A percentile compares a stretch with the other conserved stretches of the same genome.
Evolutionary conservation across 140 eudicot species (phyloP).

Genomic region (Oenanthe javanica): DNA sequence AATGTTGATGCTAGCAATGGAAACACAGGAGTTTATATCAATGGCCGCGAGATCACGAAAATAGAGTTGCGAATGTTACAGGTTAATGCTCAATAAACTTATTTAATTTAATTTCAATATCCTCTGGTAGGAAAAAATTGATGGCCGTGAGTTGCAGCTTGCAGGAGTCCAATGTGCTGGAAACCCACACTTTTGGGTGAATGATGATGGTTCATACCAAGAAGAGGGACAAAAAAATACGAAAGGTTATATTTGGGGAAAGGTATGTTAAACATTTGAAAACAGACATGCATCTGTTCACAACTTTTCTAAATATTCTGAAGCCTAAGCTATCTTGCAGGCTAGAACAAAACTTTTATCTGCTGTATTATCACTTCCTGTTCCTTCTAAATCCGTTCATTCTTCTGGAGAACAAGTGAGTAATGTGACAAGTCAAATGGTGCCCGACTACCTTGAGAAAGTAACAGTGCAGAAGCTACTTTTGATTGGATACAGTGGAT

Average conservation of each 20-base stretch:
- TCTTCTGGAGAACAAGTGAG: slow-evolving; percentile 60
- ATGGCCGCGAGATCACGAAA: slow-evolving; percentile 97
- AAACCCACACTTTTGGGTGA: slow-evolving; percentile 99
- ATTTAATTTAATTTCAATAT: background rate
- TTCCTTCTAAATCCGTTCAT: slow-evolving; percentile 63
- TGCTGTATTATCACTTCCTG: slow-evolving; percentile 89
- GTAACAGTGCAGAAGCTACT: slow-evolving; percentile 62
- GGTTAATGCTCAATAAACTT: slow-evolving; percentile 33
- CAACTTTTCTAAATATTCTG: background rate
- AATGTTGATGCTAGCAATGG: slow-evolving; percentile 87
- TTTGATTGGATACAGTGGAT: slow-evolving; percentile 76
- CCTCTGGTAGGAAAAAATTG: background rate
- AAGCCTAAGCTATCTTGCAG: slow-evolving; percentile 31
- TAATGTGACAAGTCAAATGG: slow-evolving; percentile 33
- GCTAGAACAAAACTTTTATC: slow-evolving; percentile 93
- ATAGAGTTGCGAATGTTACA: slow-evolving; percentile 91
- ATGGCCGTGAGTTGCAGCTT: slow-evolving; percentile 37
- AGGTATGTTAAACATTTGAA: slow-evolving; percentile 37
- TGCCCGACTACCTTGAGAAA: slow-evolving; percentile 70
- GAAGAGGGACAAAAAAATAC: slow-evolving; percentile 99
- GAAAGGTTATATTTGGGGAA: slow-evolving; percentile 97
- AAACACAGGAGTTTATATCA: slow-evolving; percentile 84
- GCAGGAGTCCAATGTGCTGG: slow-evolving; percentile 99
- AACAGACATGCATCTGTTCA: background rate
- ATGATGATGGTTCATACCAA: slow-evolving; percentile 97